Evolutionary conservation across 2,329 filamentous ascomycete species (phyloP).

Genomic region (Botryotinia calthae): DNA sequence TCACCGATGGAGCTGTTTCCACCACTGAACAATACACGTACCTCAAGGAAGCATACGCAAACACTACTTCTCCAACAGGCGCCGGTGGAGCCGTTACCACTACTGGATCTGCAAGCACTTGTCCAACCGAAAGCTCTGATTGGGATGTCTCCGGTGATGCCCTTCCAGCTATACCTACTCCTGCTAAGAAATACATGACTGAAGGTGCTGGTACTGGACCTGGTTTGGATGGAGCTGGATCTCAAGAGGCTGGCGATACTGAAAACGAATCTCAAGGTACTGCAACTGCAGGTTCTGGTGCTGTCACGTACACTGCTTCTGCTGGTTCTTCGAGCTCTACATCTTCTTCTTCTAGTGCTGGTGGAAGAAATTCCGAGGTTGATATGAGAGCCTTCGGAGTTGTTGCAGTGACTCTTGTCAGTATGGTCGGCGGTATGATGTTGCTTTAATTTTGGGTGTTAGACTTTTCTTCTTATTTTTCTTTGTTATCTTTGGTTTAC

Average conservation of each 20-base stretch:
- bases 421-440: constrained; percentile 15
- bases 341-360: background rate
- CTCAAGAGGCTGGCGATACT: constrained; percentile 37
- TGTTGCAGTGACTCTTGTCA: background rate
- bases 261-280: constrained; percentile 31
- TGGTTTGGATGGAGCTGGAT: constrained; percentile 38
- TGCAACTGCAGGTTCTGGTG: constrained; percentile 31
- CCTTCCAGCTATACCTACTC: constrained; percentile 50
- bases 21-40: constrained; percentile 48
- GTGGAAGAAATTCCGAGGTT: constrained; percentile 10
- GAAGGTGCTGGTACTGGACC: constrained; percentile 50
- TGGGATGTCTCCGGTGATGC: constrained; percentile 48
- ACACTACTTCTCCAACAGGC: constrained; percentile 47
- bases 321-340: background rate
- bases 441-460: background rate
- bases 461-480: background rate
- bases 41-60: constrained; percentile 46
- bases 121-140: constrained; percentile 45
- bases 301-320: constrained; percentile 28
- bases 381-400: constrained; percentile 9
- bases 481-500: background rate
- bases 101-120: constrained; percentile 40
- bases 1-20: constrained; percentile 40
- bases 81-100: constrained; percentile 49
- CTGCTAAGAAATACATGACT: constrained; percentile 43